These are phyloP conservation scores for Macrolepiota dolichaula DNA, from an alignment of 768 basidiomycete genomes.

Conservation along the genomic window DNA sequence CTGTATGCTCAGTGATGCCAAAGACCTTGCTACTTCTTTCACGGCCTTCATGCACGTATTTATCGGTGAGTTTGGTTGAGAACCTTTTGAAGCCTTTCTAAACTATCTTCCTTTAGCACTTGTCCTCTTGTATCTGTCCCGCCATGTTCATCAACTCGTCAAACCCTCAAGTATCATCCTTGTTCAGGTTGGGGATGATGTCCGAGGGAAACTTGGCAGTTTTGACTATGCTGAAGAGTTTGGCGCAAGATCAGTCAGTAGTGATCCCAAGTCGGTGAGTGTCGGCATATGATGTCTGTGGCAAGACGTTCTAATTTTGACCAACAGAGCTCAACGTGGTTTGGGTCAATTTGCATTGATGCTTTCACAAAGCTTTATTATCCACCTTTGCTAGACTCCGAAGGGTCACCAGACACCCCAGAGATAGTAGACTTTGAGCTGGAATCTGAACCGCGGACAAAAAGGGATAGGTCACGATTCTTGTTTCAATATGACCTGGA, in stretches of 20 bases:
- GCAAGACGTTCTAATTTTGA: too few species aligned
- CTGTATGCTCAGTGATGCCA: slow-evolving; percentile 22
- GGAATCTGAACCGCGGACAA: too few species aligned
- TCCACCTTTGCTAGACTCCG: too few species aligned
- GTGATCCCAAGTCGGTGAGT: slow-evolving; percentile 6
- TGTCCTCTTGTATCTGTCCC: slow-evolving; percentile 7
- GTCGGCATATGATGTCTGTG: too few species aligned
- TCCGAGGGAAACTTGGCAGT: slow-evolving; percentile 1
- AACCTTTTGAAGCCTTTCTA: background rate
- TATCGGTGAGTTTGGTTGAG: background rate
- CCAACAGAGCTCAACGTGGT: too few species aligned
- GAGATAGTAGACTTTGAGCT: too few species aligned
- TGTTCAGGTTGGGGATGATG: background rate
- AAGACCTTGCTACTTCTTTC: slow-evolving; percentile 14
- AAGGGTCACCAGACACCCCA: too few species aligned
- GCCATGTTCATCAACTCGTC: slow-evolving; percentile 11
- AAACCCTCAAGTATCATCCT: slow-evolving; percentile 10
- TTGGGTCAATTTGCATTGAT: too few species aligned
- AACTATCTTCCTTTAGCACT: background rate
- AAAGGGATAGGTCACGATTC: too few species aligned
- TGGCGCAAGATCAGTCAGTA: background rate
- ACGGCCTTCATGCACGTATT: background rate
- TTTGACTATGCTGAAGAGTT: slow-evolving; percentile 12
- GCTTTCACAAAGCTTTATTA: too few species aligned
- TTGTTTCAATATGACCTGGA: too few species aligned